A percentile compares a stretch with the other conserved stretches of the same genome.
Conservation (phyloP, 148 eudicot genomes). For the Vaccinium myrtillus region DNA sequence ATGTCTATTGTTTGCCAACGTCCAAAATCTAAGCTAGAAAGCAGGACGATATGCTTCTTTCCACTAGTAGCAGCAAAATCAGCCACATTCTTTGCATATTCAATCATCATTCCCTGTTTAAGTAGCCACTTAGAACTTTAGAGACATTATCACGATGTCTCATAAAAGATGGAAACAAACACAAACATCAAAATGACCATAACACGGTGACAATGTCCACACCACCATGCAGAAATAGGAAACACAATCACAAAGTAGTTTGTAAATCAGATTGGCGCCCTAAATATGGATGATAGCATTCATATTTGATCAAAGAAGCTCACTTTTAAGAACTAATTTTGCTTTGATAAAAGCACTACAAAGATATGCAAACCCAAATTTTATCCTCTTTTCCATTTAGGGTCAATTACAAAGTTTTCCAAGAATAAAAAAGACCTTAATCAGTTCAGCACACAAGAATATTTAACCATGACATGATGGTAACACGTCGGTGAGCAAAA, state of each 20-base stretch:
- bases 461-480: neutral
- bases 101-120: conserved; percentile 79
- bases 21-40: conserved; percentile 94
- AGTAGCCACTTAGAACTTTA: neutral
- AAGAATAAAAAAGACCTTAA: neutral
- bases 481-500: neutral
- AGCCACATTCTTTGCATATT: conserved; percentile 82
- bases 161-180: neutral
- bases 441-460: neutral
- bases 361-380: neutral
- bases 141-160: neutral
- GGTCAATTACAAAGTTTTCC: neutral
- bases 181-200: neutral
- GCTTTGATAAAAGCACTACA: neutral
- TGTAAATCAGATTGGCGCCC: neutral
- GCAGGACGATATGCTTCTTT: conserved; percentile 80
- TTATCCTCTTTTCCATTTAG: neutral
- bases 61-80: conserved; percentile 80
- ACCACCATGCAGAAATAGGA: neutral
- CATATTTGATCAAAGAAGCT: conserved; percentile 1
- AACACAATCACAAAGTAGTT: neutral
- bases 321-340: neutral
- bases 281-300: neutral
- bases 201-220: neutral
- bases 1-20: conserved; percentile 79